Base-by-base conservation (phyloP, 306 rosid species). In the Malus domestica region DNA sequence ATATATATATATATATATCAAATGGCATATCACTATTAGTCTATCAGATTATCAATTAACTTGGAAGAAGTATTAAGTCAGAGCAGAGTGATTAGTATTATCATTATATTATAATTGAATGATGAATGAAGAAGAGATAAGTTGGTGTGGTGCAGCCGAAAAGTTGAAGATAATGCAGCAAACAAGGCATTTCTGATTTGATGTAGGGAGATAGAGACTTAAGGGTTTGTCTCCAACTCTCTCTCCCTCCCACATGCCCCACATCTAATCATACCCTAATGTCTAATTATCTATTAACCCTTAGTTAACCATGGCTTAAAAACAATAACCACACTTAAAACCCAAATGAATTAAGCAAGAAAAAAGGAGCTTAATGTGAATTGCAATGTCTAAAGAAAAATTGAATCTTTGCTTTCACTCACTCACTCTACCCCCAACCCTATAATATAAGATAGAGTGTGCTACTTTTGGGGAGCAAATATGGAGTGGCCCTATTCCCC, bases 391-490 rank as follows among this genome's bases (percentile, higher is more conserved):
- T 38, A 38, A 58, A 42, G 30, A 62, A 13, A 58, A 20, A 57
- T 11, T 52, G 11, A 15, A 54, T 68, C 19, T 68, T 32, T 72
- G 45, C 33, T 42, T 42, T 42, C 12, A 42, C 45, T 42, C 45
- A 42, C 45, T 9, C 70, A 40, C 65, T 30, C 81, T 68, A 11
- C 19, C 58, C 19, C 58, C 57, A 51, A 20, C 40, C 35, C 67
- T 44, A 42, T 70, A 42, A 42, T 42, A 42, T 9, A 42, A 7
- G 72, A 58, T 80, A 63, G 87, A 87, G 70, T 88, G 94, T 84
- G 90, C 83, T 82, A 79, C 93, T 88, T 93, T 93, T 90, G 88
- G 98, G 98, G 98, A 90, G 98, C 97, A 91, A 87, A 86, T 84
- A 77, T 74, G 85, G 85, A 85, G 81, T 96, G 82, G 68, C 90